A percentile compares a stretch with the other conserved stretches of the same genome.
phyloP scores from a whole-genome alignment of 495 filamentous ascomycete genomes.

The Xylaria castorea region DNA sequence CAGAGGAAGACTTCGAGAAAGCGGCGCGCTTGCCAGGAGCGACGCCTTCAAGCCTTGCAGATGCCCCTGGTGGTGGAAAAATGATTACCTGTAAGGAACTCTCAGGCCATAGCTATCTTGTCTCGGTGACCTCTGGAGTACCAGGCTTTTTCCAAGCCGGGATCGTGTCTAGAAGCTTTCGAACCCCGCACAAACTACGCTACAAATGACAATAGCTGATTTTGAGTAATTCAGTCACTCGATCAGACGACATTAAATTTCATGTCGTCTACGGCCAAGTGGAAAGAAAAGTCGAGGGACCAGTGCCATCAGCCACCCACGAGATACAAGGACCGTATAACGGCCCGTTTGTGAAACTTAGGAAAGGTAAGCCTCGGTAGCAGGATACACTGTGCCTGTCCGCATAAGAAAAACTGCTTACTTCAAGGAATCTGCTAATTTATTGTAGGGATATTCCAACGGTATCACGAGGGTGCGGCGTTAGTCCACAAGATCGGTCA shows the following conservation, averaged over 20 bases:
- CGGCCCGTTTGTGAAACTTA: conserved; percentile 26
- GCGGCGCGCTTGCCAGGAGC: conserved; percentile 36
- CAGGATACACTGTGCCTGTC: background rate
- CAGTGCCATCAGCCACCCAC: conserved; percentile 21
- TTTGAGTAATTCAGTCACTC: conserved; percentile 34
- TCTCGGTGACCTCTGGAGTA: background rate
- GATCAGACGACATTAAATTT: conserved; percentile 50
- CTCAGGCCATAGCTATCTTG: background rate
- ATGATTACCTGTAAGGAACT: conserved; percentile 40
- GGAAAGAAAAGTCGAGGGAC: conserved; percentile 17
- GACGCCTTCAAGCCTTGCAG: conserved; percentile 17
- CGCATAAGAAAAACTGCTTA: too few species aligned
- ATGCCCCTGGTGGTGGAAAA: conserved; percentile 55
- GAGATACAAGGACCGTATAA: conserved; percentile 29
- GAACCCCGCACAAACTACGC: background rate
- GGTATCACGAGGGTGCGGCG: conserved; percentile 50
- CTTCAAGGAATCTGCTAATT: background rate
- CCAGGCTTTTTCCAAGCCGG: too few species aligned
- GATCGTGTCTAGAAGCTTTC: background rate
- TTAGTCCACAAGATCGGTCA: conserved; percentile 68
- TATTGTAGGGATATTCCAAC: conserved; percentile 21
- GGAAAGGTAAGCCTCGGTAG: conserved; percentile 17
- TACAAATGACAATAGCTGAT: background rate
- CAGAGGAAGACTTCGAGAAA: conserved; percentile 50
- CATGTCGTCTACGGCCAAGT: conserved; percentile 54